Conservation (phyloP, 768 basidiomycete species). For the Infundibulicybe gibba region DNA sequence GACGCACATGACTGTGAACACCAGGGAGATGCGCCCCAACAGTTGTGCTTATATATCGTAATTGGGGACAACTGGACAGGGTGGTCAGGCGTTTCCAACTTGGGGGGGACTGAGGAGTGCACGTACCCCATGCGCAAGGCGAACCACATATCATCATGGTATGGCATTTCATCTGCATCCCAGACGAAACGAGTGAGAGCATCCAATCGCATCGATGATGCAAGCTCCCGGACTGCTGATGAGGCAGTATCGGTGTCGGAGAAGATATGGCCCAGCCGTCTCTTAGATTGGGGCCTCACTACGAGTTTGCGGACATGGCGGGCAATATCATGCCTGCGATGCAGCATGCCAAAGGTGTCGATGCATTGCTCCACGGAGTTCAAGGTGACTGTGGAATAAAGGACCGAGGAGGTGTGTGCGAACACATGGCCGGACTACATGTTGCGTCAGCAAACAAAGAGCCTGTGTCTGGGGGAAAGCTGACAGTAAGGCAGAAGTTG, state of each 20-base stretch:
- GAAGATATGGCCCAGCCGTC: conserved; percentile 16
- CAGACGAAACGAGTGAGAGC: conserved; percentile 66
- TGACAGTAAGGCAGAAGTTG: conserved; percentile 55
- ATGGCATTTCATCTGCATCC: conserved; percentile 68
- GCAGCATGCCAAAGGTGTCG: conserved; percentile 65
- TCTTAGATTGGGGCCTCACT: conserved; percentile 36
- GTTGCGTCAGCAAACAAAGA: background rate
- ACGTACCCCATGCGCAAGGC: conserved; percentile 62
- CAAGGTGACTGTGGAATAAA: conserved; percentile 59
- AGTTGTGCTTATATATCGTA: conserved; percentile 59
- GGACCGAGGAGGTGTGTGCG: conserved; percentile 44
- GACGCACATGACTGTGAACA: conserved; percentile 58
- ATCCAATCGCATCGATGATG: conserved; percentile 48
- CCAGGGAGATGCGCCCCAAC: conserved; percentile 59
- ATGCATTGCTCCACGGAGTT: conserved; percentile 54
- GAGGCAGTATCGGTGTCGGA: conserved; percentile 39
- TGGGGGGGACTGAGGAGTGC: conserved; percentile 15
- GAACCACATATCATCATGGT: conserved; percentile 76
- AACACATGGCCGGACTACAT: conserved; percentile 35
- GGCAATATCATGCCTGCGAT: conserved; percentile 47
- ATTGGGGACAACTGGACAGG: conserved; percentile 54
- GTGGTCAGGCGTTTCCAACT: background rate
- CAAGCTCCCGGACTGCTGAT: conserved; percentile 46
- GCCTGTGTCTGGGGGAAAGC: conserved; percentile 20
- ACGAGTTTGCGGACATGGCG: conserved; percentile 63